Base-by-base conservation (phyloP, 805 yeast genomes). In the Torulaspora franciscae region DNA sequence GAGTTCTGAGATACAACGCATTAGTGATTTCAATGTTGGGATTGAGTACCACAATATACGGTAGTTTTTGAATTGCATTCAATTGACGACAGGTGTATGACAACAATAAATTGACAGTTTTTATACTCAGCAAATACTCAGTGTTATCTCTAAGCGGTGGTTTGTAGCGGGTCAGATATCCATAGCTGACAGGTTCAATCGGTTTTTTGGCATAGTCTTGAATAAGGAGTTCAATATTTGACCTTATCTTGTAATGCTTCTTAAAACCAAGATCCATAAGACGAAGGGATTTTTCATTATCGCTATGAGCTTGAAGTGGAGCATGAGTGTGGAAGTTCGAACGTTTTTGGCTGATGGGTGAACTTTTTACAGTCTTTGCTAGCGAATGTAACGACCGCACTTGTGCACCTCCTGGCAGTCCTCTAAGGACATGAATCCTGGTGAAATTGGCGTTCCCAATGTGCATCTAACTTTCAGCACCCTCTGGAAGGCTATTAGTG, bases 11-110 rank as follows among this genome's bases (percentile, higher is more conserved):
- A 67, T 91, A 91, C 38, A 82, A 66, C 55, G 78, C 73, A 68
- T 88, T 87, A 17, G 85, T 82, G 54, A 78, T 79, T 8, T 91
- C 83, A 41, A 91, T 82, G 56, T 86, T 80, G 5, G 97, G 97
- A 61, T 91, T 91, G 49, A 91, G 66, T 45, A 89, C 83, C 37
- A 83, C 88, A 54, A 90, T 75, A 62, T 88, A 91, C 0, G 96
- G 96, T 43, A 91, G 68, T 35, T 75, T 70, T 50, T 91, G 75
- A 52, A 91, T 79, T 24, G 82, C 83, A 26, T 75, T 73, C 13
- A 89, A 64, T 50, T 96, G 71, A 43, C 81, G 77, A 6, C 95
- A 86, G 44, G 88, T 80, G 54, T 77, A 73, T 0, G 79, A 73
- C 17, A 84, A 61, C 34, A 85, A 58, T 39, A 73, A 70, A 47